Evolutionary conservation across 495 filamentous ascomycete species (phyloP).

Genomic region (Peziza echinospora): DNA sequence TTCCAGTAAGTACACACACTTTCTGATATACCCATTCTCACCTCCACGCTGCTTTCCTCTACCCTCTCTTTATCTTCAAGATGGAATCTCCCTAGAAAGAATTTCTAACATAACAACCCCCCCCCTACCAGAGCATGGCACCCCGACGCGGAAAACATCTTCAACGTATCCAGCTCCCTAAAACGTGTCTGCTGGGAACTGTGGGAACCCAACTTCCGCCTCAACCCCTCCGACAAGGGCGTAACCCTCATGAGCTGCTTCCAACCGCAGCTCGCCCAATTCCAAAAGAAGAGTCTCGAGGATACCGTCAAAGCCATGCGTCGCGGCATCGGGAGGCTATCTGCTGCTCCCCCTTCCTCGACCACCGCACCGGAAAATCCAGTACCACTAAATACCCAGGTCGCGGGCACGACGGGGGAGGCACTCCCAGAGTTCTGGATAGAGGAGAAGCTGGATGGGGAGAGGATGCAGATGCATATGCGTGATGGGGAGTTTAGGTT

Average conservation of each 20-base stretch:
- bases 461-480: slow-evolving; percentile 96
- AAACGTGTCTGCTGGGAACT: slow-evolving; percentile 91
- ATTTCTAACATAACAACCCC: too few species aligned
- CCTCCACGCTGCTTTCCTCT: too few species aligned
- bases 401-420: too few species aligned
- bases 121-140: slow-evolving; percentile 79
- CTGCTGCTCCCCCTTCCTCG: too few species aligned
- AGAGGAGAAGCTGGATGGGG: slow-evolving; percentile 92
- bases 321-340: too few species aligned
- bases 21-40: too few species aligned
- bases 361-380: too few species aligned
- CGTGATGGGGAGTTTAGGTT: slow-evolving; percentile 59
- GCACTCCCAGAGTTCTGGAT: slow-evolving; percentile 75
- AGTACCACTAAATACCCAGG: too few species aligned
- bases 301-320: slow-evolving; percentile 53
- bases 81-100: too few species aligned
- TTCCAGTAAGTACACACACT: too few species aligned
- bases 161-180: slow-evolving; percentile 77
- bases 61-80: too few species aligned
- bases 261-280: slow-evolving; percentile 89
- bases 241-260: slow-evolving; percentile 85
- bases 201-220: slow-evolving; percentile 47
- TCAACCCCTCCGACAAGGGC: slow-evolving; percentile 49
- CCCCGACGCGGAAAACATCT: slow-evolving; percentile 72
- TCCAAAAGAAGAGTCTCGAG: slow-evolving; percentile 68